phyloP scores from a whole-genome alignment of 2,329 filamentous ascomycete species.

The Fusarium keratoplasticum region DNA sequence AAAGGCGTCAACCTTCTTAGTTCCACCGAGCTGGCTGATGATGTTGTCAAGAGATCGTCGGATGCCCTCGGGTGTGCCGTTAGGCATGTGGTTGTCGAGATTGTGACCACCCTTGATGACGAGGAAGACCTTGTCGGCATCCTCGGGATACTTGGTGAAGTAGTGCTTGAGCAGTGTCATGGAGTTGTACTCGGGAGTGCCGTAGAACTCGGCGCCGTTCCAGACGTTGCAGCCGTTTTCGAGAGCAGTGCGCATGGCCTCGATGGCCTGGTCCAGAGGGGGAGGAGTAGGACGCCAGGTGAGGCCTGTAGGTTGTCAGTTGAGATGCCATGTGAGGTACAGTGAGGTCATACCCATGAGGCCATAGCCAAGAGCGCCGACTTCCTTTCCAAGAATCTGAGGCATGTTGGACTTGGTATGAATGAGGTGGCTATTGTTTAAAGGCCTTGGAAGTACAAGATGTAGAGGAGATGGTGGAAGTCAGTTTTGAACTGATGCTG shows the following conservation, averaged over 20 bases:
- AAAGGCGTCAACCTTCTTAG: slow-evolving; percentile 71
- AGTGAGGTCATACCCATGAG: slow-evolving; percentile 59
- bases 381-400: slow-evolving; percentile 54
- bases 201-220: slow-evolving; percentile 76
- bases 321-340: background rate
- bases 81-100: slow-evolving; percentile 50
- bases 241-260: slow-evolving; percentile 66
- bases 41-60: slow-evolving; percentile 69
- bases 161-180: slow-evolving; percentile 71
- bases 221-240: slow-evolving; percentile 61
- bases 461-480: background rate
- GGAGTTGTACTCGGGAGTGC: slow-evolving; percentile 66
- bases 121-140: slow-evolving; percentile 71
- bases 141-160: slow-evolving; percentile 72
- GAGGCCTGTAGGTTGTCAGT: slow-evolving; percentile 49
- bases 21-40: slow-evolving; percentile 62
- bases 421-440: background rate
- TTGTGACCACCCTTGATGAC: slow-evolving; percentile 70
- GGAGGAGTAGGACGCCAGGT: slow-evolving; percentile 55
- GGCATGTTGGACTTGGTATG: slow-evolving; percentile 24
- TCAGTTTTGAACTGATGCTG: background rate
- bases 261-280: slow-evolving; percentile 62
- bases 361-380: slow-evolving; percentile 65
- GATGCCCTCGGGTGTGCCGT: slow-evolving; percentile 66
- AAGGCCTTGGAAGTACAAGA: background rate